A percentile compares a stretch with the other conserved stretches of the same genome.
Conservation (phyloP, 2,329 filamentous ascomycete genomes). For the Ophiostoma novo-ulmi region DNA sequence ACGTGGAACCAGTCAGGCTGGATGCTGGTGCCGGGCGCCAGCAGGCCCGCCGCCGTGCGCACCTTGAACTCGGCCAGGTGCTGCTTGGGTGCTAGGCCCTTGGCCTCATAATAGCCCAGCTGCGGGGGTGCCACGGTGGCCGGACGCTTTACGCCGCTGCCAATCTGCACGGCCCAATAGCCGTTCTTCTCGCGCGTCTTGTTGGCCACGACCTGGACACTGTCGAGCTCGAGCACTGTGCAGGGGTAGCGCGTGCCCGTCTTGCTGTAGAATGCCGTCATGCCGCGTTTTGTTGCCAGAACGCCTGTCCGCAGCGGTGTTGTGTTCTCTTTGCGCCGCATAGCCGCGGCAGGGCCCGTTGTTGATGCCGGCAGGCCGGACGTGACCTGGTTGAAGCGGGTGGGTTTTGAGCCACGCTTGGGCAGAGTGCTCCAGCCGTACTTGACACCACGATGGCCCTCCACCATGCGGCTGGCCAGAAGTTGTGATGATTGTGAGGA, state of each 20-base stretch:
- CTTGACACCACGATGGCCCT: slow-evolving; percentile 45
- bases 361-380: slow-evolving; percentile 53
- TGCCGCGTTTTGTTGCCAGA: slow-evolving; percentile 87
- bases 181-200: slow-evolving; percentile 78
- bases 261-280: slow-evolving; percentile 84
- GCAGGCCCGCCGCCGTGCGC: slow-evolving; percentile 63
- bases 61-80: slow-evolving; percentile 85
- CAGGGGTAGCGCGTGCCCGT: slow-evolving; percentile 74
- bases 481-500: neutral
- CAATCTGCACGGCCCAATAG: slow-evolving; percentile 91
- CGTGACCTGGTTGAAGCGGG: slow-evolving; percentile 56
- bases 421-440: slow-evolving; percentile 55
- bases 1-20: slow-evolving; percentile 85
- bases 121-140: slow-evolving; percentile 74
- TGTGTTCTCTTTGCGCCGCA: slow-evolving; percentile 53
- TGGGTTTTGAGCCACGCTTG: slow-evolving; percentile 47
- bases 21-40: slow-evolving; percentile 69
- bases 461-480: slow-evolving; percentile 17
- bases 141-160: slow-evolving; percentile 66
- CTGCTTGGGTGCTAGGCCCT: slow-evolving; percentile 77
- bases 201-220: slow-evolving; percentile 81
- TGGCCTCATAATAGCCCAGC: slow-evolving; percentile 81
- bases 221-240: slow-evolving; percentile 89
- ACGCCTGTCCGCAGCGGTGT: slow-evolving; percentile 70
- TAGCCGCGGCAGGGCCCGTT: slow-evolving; percentile 55